phyloP scores from a whole-genome alignment of 345 rosid species.

The Combretum micranthum region DNA sequence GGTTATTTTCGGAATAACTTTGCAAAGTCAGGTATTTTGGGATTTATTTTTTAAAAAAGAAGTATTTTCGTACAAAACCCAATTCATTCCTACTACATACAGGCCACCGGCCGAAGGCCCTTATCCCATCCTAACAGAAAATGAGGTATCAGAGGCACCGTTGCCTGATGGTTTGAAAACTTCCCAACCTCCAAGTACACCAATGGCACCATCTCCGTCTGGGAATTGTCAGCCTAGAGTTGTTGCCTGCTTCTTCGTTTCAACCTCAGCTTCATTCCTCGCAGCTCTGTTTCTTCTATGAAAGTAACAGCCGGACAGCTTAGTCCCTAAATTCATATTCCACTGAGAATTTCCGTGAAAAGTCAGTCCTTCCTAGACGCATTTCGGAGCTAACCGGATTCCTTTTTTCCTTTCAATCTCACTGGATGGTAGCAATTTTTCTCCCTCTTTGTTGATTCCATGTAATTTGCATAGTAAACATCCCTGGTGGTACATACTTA shows the following conservation, averaged over 20 bases:
- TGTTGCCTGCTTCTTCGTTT: background rate
- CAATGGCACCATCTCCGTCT: background rate
- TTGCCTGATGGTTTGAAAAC: constrained; percentile 15
- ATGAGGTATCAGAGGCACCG: constrained; percentile 60
- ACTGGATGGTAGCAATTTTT: background rate
- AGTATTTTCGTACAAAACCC: no score
- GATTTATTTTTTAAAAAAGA: no score
- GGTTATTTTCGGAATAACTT: no score
- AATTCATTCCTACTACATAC: no score
- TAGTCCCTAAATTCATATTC: background rate
- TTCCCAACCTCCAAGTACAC: background rate
- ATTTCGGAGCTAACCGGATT: background rate
- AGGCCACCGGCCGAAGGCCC: constrained; percentile 70
- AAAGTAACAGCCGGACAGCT: background rate
- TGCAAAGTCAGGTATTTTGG: no score
- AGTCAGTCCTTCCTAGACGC: background rate
- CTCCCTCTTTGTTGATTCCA: background rate
- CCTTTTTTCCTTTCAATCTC: no score
- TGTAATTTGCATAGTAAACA: background rate
- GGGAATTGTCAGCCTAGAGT: constrained; percentile 3
- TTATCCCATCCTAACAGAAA: constrained; percentile 38
- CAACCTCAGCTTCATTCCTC: background rate
- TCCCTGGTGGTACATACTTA: constrained; percentile 7
- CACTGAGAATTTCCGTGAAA: background rate
- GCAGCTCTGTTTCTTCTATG: constrained; percentile 2